A percentile compares a stretch with the other conserved stretches of the same genome.
These are phyloP conservation scores for Colletotrichum eremochloae DNA, from an alignment of 2,329 filamentous ascomycete species.

Conservation along the genomic window DNA sequence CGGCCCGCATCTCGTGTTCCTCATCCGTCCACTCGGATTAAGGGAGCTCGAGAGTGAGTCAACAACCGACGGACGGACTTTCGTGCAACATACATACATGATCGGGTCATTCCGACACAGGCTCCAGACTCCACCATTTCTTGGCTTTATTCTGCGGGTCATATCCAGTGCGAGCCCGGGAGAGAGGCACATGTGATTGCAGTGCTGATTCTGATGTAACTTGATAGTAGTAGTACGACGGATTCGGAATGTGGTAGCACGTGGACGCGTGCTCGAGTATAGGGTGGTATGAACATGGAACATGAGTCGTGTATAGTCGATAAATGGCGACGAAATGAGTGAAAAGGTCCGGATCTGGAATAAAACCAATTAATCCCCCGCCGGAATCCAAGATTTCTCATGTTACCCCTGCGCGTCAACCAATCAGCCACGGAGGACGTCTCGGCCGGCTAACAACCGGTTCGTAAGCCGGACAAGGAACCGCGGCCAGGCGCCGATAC, in stretches of 20 bases:
- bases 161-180: background rate
- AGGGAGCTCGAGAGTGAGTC: background rate
- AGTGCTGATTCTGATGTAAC: background rate
- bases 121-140: background rate
- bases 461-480: background rate
- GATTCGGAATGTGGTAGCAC: background rate
- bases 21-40: background rate
- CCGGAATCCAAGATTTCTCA: background rate
- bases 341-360: background rate
- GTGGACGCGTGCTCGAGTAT: background rate
- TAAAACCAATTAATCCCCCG: background rate
- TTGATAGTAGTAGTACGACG: background rate
- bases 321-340: background rate
- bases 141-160: constrained; percentile 35
- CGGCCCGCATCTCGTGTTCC: background rate
- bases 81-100: constrained; percentile 1
- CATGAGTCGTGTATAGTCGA: constrained; percentile 5
- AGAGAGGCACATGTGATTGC: background rate
- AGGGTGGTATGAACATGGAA: background rate
- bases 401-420: too few species aligned
- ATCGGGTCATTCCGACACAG: constrained; percentile 9
- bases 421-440: background rate
- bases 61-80: constrained; percentile 12
- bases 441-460: background rate
- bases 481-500: background rate